A percentile compares a stretch with the other conserved stretches of the same genome.
Conservation (phyloP, 139 green algal species). For the Raphidocelis subcapitata region DNA sequence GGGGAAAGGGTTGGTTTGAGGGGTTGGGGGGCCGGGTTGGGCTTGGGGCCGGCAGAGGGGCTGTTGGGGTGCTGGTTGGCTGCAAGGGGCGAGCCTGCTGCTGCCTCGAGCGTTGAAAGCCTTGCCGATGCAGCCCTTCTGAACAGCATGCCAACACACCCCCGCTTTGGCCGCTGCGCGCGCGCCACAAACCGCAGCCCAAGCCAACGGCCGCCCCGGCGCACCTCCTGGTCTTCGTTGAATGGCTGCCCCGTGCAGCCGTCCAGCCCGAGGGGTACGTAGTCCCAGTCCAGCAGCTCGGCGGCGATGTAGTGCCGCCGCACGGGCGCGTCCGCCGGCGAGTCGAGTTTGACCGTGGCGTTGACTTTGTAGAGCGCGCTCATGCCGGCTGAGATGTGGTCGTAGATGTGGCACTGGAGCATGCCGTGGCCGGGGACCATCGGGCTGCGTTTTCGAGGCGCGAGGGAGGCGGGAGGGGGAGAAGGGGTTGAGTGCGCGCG, state of each 20-base stretch:
- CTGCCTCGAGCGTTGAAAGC: background rate
- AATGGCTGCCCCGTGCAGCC: constrained; percentile 29
- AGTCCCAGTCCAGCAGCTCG: constrained; percentile 41
- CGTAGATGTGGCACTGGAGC: constrained; percentile 66
- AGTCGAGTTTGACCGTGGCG: background rate
- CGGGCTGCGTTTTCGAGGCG: too few relatives aligned
- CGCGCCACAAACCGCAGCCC: too few relatives aligned
- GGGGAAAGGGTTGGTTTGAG: background rate
- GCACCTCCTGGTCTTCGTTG: constrained; percentile 14
- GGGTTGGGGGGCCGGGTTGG: too few relatives aligned
- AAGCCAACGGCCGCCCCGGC: background rate
- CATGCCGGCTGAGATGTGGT: constrained; percentile 70
- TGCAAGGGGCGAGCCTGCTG: background rate
- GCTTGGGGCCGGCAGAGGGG: too few relatives aligned
- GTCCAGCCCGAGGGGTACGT: constrained; percentile 18
- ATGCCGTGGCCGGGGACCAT: constrained; percentile 26
- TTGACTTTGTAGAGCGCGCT: constrained; percentile 35
- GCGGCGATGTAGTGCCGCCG: constrained; percentile 47
- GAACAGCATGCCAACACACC: too few relatives aligned
- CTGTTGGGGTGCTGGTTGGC: background rate
- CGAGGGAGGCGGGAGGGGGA: too few relatives aligned
- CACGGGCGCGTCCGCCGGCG: constrained; percentile 2
- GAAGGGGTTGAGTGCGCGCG: too few relatives aligned
- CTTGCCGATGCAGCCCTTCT: too few relatives aligned
- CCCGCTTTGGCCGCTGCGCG: too few relatives aligned